Evolutionary conservation across 225 moss, liverwort and hornwort species (phyloP).

Genomic region (Pseudisothecium myosuroides): DNA sequence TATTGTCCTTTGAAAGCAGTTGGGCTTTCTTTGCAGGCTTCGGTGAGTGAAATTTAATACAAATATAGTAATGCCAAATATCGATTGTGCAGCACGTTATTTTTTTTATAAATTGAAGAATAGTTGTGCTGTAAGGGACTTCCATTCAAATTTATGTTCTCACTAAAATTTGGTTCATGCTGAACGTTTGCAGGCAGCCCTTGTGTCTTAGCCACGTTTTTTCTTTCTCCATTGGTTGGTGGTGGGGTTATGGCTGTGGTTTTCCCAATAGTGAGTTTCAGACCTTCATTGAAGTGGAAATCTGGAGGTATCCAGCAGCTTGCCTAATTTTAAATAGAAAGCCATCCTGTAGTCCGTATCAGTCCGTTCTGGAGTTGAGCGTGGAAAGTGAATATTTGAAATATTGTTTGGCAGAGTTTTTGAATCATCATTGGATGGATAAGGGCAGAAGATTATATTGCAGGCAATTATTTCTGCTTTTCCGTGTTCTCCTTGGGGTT

Average conservation of each 20-base stretch:
- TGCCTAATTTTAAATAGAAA: background rate
- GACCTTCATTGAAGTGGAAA: background rate
- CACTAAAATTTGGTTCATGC: background rate
- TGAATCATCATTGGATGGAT: background rate
- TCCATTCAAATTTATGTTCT: background rate
- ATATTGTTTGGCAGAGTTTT: background rate
- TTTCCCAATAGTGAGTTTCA: conserved; percentile 70
- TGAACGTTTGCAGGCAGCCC: conserved; percentile 78
- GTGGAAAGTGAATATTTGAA: background rate
- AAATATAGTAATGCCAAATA: background rate
- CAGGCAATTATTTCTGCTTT: background rate
- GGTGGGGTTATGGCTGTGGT: conserved; percentile 97
- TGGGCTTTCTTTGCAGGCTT: conserved; percentile 99
- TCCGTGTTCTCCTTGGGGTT: background rate
- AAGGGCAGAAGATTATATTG: background rate
- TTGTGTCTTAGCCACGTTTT: conserved; percentile 91
- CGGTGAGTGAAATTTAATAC: conserved; percentile 33
- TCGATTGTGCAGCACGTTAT: background rate
- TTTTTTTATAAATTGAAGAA: background rate
- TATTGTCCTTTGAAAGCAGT: conserved; percentile 84
- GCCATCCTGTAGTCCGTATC: background rate
- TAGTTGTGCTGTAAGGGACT: background rate
- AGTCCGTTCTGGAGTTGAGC: background rate
- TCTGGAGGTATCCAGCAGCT: background rate
- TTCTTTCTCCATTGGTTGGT: conserved; percentile 80